Conservation (phyloP, 352 stramenopile species). For the Blastocystis sp. region DNA sequence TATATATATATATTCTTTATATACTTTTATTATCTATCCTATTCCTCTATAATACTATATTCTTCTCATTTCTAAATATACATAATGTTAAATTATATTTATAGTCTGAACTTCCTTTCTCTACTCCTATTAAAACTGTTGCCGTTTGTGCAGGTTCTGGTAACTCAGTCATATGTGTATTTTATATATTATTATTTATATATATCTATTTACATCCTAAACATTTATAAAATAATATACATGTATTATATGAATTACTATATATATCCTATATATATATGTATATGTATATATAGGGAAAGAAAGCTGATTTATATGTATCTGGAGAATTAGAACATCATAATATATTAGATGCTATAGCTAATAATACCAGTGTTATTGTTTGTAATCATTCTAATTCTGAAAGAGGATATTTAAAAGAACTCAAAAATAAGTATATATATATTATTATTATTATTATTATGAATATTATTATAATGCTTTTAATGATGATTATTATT, state of each 20-base stretch:
- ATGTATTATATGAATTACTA: too few relatives aligned
- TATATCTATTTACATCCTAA: too few relatives aligned
- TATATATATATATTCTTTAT: not conserved
- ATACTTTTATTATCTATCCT: not conserved
- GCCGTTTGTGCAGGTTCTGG: conserved; percentile 39
- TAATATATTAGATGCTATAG: conserved; percentile 29
- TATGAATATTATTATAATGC: too few relatives aligned
- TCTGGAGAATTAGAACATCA: conserved; percentile 41
- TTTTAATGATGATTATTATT: too few relatives aligned
- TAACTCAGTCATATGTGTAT: conserved; percentile 15
- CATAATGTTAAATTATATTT: too few relatives aligned
- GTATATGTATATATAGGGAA: not conserved
- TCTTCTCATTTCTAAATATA: too few relatives aligned
- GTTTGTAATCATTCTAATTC: conserved; percentile 42
- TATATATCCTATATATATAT: too few relatives aligned
- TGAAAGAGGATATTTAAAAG: conserved; percentile 39
- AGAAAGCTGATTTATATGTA: conserved; percentile 37
- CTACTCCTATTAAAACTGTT: not conserved
- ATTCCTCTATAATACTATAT: conserved; percentile 17
- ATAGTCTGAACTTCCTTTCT: not conserved
- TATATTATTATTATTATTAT: too few relatives aligned
- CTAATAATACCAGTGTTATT: conserved; percentile 20
- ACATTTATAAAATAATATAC: too few relatives aligned
- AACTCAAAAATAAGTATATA: not conserved
- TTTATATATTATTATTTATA: not conserved